These are phyloP conservation scores for Oldenlandia corymbosa DNA, from an alignment of 257 asterid genomes.

Conservation along the genomic window DNA sequence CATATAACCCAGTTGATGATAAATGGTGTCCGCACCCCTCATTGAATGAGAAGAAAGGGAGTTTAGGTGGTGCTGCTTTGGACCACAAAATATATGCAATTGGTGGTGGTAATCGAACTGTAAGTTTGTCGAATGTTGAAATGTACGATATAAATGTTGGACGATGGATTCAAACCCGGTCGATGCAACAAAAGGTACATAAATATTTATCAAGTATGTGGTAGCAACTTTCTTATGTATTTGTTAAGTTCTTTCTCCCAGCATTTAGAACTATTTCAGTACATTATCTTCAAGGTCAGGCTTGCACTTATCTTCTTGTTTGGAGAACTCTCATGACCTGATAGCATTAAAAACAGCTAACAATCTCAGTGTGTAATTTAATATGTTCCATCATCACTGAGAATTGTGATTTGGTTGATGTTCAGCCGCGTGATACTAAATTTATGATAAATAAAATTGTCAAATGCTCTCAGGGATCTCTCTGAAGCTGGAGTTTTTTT, in stretches of 20 bases:
- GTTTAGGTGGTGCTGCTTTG: constrained; percentile 66
- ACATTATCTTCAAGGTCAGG: neutral
- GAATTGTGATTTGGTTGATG: neutral
- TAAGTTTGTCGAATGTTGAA: constrained; percentile 62
- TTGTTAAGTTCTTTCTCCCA: neutral
- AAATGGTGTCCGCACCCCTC: constrained; percentile 59
- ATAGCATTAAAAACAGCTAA: neutral
- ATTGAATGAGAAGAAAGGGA: constrained; percentile 53
- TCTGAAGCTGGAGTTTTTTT: neutral
- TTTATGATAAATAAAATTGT: too few relatives aligned
- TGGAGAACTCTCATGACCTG: neutral
- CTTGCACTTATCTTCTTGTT: neutral
- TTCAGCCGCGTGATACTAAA: too few relatives aligned
- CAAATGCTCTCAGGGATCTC: neutral
- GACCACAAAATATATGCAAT: constrained; percentile 63
- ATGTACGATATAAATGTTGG: constrained; percentile 72
- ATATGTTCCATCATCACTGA: neutral
- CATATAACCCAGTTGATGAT: constrained; percentile 50
- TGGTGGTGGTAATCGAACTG: constrained; percentile 79
- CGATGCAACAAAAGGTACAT: constrained; percentile 71
- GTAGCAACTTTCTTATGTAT: neutral
- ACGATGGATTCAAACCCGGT: constrained; percentile 70
- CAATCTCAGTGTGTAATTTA: too few relatives aligned
- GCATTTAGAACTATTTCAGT: neutral
- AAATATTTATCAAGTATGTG: neutral